A percentile compares a stretch with the other conserved stretches of the same genome.
phyloP scores from a whole-genome alignment of 331 rosid species.

The Quercus phellos region DNA sequence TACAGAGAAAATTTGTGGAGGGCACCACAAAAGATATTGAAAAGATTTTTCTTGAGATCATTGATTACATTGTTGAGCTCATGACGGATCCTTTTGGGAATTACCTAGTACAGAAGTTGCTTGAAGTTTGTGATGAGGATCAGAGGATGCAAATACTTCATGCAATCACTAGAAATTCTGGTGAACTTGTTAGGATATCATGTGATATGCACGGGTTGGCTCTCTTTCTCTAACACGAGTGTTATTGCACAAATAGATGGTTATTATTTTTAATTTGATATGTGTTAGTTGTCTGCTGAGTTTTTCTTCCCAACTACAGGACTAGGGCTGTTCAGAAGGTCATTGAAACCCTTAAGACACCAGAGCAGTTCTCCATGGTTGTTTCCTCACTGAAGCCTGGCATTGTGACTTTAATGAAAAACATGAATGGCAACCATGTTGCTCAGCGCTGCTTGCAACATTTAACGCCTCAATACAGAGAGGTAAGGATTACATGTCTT shows the following conservation, averaged over 20 bases:
- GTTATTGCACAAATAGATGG: background rate
- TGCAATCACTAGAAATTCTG: slow-evolving; percentile 33
- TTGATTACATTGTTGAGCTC: slow-evolving; percentile 47
- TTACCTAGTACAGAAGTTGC: slow-evolving; percentile 57
- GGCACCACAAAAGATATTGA: slow-evolving; percentile 31
- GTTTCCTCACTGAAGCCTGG: slow-evolving; percentile 41
- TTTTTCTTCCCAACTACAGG: slow-evolving; percentile 30
- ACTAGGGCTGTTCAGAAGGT: slow-evolving; percentile 63
- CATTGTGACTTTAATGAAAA: slow-evolving; percentile 41
- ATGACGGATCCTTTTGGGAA: slow-evolving; percentile 62
- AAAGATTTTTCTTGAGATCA: slow-evolving; percentile 41
- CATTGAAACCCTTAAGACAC: slow-evolving; percentile 51
- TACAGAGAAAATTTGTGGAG: slow-evolving; percentile 47
- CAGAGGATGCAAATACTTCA: slow-evolving; percentile 39
- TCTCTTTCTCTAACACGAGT: background rate
- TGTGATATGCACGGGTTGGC: slow-evolving; percentile 62
- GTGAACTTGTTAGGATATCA: slow-evolving; percentile 46
- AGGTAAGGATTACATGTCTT: slow-evolving; percentile 28
- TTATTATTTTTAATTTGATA: background rate
- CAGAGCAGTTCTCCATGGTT: slow-evolving; percentile 43
- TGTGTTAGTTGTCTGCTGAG: background rate
- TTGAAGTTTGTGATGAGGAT: slow-evolving; percentile 54
- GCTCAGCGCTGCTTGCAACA: slow-evolving; percentile 56
- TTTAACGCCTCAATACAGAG: slow-evolving; percentile 29
- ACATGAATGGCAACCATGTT: slow-evolving; percentile 55